These are phyloP conservation scores for Epichloe bromicola DNA, from an alignment of 2,329 filamentous ascomycete species.

Conservation along the genomic window DNA sequence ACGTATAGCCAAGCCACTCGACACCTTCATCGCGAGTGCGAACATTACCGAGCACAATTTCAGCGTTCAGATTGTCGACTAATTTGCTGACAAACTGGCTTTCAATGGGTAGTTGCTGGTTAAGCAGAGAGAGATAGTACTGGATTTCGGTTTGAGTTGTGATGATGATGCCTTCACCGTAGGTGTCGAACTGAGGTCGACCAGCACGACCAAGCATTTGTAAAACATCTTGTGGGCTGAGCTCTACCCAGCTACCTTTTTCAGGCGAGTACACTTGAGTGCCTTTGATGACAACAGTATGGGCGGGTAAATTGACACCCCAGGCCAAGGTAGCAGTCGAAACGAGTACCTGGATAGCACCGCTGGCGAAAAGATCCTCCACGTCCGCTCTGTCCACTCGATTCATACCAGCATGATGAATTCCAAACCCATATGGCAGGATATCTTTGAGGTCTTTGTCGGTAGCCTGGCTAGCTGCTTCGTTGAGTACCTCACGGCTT, in stretches of 20 bases:
- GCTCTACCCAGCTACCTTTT: constrained; percentile 95
- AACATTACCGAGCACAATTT: constrained; percentile 88
- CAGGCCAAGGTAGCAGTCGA: constrained; percentile 97
- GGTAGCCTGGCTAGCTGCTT: constrained; percentile 69
- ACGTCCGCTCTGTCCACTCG: constrained; percentile 90
- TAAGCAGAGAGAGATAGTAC: constrained; percentile 92
- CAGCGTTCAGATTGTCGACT: constrained; percentile 91
- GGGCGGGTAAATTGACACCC: constrained; percentile 96
- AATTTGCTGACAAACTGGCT: constrained; percentile 88
- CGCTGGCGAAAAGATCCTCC: constrained; percentile 85
- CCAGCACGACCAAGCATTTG: constrained; percentile 98
- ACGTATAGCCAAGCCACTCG: constrained; percentile 98
- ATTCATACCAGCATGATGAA: constrained; percentile 96
- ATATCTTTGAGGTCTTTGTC: constrained; percentile 88
- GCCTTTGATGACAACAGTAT: constrained; percentile 98
- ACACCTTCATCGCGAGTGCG: constrained; percentile 87
- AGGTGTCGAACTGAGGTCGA: constrained; percentile 91
- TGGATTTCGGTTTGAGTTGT: constrained; percentile 91
- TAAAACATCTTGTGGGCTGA: constrained; percentile 92
- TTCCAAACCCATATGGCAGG: constrained; percentile 91
- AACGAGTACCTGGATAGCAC: constrained; percentile 85
- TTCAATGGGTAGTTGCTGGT: constrained; percentile 95
- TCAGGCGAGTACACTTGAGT: constrained; percentile 97
- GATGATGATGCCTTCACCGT: constrained; percentile 97
- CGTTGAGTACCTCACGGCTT: constrained; percentile 73